Percentiles rank a stretch among this genome's conserved stretches.
These are phyloP conservation scores for Mycena crocata DNA, from an alignment of 768 basidiomycete genomes.

Conservation along the genomic window DNA sequence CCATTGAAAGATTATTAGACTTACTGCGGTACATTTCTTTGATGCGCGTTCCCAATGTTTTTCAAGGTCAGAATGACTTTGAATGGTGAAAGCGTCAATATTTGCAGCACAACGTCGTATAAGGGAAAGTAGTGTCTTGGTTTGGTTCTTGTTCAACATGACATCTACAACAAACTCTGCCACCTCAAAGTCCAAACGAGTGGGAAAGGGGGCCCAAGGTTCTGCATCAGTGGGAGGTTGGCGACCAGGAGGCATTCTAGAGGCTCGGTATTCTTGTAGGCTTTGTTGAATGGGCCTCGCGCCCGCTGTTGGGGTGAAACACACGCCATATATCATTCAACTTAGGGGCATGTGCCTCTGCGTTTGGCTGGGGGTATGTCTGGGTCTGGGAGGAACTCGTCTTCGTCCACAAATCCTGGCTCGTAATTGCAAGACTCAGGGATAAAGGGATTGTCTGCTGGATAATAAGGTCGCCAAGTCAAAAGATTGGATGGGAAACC, in stretches of 20 bases:
- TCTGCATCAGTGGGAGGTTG: not conserved
- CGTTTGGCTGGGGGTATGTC: too few relatives aligned
- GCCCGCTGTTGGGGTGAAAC: not conserved
- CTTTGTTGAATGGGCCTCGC: not conserved
- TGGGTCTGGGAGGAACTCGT: too few relatives aligned
- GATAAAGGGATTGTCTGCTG: too few relatives aligned
- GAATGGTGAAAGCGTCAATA: not conserved
- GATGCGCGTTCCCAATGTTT: slow-evolving; percentile 6
- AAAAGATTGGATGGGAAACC: too few relatives aligned
- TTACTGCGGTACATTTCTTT: not conserved
- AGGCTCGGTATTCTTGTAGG: not conserved
- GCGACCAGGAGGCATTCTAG: not conserved
- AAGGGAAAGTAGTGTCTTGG: not conserved
- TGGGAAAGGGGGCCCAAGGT: not conserved
- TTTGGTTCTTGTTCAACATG: not conserved
- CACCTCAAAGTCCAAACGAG: slow-evolving; percentile 5
- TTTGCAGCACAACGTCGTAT: not conserved
- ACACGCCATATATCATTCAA: not conserved
- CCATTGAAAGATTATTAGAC: not conserved
- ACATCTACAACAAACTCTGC: not conserved
- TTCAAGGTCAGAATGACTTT: not conserved
- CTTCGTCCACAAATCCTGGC: too few relatives aligned
- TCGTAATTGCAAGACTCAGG: too few relatives aligned
- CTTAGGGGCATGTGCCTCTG: too few relatives aligned
- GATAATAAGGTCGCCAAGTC: too few relatives aligned